These are phyloP conservation scores for Tulasnella sp. DNA, from an alignment of 768 basidiomycete genomes.

Conservation along the genomic window DNA sequence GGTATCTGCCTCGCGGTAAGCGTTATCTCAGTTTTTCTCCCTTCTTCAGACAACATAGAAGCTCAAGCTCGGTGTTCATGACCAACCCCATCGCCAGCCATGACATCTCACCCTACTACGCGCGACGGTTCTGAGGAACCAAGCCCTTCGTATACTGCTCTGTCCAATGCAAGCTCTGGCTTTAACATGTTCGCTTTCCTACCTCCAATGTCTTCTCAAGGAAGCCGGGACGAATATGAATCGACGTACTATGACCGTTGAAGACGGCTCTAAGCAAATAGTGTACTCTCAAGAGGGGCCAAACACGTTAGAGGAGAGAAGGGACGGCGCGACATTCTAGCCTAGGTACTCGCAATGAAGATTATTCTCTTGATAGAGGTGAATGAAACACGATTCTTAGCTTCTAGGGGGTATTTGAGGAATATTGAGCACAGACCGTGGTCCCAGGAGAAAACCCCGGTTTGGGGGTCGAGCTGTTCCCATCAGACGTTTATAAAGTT, in stretches of 20 bases:
- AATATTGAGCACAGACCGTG: too few species aligned
- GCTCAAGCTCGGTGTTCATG: neutral
- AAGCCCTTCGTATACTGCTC: neutral
- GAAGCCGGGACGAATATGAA: neutral
- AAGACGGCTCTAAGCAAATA: too few species aligned
- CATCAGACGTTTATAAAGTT: too few species aligned
- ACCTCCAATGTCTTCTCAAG: neutral
- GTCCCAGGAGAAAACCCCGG: too few species aligned
- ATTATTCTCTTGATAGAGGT: too few species aligned
- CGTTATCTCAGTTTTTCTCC: neutral
- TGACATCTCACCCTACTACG: neutral
- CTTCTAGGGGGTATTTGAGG: too few species aligned
- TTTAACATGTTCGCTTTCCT: constrained; percentile 14
- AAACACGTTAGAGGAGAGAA: too few species aligned
- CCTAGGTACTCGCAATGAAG: too few species aligned
- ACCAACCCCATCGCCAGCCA: neutral
- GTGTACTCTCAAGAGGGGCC: too few species aligned
- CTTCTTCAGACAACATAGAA: neutral
- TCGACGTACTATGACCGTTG: neutral
- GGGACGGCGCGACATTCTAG: too few species aligned
- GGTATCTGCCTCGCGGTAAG: neutral
- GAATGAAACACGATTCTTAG: too few species aligned
- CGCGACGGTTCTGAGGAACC: neutral
- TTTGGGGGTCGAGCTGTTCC: too few species aligned
- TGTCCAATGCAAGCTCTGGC: neutral